These are phyloP conservation scores for Clarireedia paspali DNA, from an alignment of 2,329 filamentous ascomycete species.

Conservation along the genomic window DNA sequence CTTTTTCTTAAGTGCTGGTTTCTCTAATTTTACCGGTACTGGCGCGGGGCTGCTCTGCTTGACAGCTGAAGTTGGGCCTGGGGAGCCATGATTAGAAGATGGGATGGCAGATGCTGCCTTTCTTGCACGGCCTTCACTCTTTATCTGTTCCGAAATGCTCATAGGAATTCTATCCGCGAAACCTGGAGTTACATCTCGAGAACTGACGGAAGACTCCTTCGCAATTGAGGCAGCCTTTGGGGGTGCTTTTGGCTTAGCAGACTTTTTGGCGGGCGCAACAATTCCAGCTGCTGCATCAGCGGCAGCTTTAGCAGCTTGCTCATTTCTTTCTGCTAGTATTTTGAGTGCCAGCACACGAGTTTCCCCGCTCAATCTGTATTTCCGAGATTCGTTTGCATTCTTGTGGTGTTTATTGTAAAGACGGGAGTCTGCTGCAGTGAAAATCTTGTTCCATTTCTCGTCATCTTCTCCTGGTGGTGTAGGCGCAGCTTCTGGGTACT, in stretches of 20 bases:
- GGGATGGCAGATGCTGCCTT: conserved; percentile 20
- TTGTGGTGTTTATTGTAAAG: conserved; percentile 27
- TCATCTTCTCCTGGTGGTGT: conserved; percentile 26
- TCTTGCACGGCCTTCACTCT: conserved; percentile 23
- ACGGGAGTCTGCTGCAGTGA: conserved; percentile 27
- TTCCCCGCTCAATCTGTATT: conserved; percentile 19
- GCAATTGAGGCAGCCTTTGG: conserved; percentile 16
- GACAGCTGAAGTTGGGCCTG: conserved; percentile 16
- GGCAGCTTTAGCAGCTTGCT: conserved; percentile 18
- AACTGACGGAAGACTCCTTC: conserved; percentile 16
- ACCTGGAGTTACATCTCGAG: conserved; percentile 19
- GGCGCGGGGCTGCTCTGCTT: conserved; percentile 17
- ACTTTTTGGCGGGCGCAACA: not conserved
- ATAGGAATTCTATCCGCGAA: conserved; percentile 15
- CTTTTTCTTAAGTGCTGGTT: conserved; percentile 21
- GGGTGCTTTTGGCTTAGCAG: conserved; percentile 10
- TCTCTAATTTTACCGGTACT: conserved; percentile 17
- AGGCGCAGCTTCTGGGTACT: conserved; percentile 27
- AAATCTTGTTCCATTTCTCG: conserved; percentile 27
- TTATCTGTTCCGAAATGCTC: conserved; percentile 27
- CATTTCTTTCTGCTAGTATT: conserved; percentile 22
- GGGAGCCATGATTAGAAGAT: conserved; percentile 23
- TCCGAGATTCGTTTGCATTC: conserved; percentile 21
- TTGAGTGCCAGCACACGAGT: conserved; percentile 21
- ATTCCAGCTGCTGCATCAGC: conserved; percentile 2